Evolutionary conservation across 2,329 filamentous ascomycete genomes (phyloP), one percentile per base, ranked within the genome.

Genomic region (Alternaria postmessia): DNA sequence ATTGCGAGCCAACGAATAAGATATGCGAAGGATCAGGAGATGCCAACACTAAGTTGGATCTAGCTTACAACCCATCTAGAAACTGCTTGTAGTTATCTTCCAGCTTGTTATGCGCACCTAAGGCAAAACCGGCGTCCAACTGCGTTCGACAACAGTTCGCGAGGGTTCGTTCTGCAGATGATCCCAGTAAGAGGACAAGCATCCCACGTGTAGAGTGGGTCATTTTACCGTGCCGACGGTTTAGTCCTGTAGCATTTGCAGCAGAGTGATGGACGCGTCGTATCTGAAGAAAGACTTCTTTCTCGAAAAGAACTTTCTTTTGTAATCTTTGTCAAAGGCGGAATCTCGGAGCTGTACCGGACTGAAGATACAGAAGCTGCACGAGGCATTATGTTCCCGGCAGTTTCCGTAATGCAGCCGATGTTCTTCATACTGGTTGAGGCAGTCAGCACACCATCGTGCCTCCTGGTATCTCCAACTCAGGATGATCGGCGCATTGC

Each of bases 11-110:
- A n/a, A 66, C 60, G 36, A 70, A 56, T 3, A 64, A 55, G 7
- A 64, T 28, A 9, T 47, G 57, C 36, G 7, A 75, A 61, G 14
- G 56, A 59, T 70, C 66, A 52, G 68, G 70, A n/a, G 62, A 65
- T 39, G n/a, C 56, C 73, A 30, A 71, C 20, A 18, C 32, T 57
- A 61, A 64, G 11, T 59, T 68, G 4, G 62, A 63, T 4, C 51
- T 54, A 47, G 68, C 66, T 69, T 70, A 77, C 46, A 74, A 53
- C 3, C 38, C 63, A 38, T 75, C 65, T 3, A 75, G 24, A 7
- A 22, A 49, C 5, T 32, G 55, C 36, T 57, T 71, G n/a, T 52
- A 36, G 20, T 73, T 74, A 65, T 6, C 69, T 58, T 3, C 60
- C 3, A 64, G 41, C 28, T 68, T 66, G 54, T 63, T 43, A 5